A percentile compares a stretch with the other conserved stretches of the same genome.
Conservation (phyloP, 345 rosid species). For the Cardiospermum halicacabum region DNA sequence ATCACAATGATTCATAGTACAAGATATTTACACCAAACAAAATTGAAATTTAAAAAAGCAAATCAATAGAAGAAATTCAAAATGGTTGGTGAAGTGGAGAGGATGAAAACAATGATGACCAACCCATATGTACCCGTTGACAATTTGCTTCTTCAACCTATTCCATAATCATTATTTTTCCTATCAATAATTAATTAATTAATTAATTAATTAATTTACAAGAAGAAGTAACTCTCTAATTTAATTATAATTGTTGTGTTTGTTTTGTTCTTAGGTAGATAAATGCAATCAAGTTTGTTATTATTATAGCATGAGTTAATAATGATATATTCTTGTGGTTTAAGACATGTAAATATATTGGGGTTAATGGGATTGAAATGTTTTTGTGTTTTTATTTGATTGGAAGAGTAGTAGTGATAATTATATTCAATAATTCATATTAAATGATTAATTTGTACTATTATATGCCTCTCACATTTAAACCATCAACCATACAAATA, state of each 20-base stretch:
- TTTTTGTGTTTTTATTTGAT: too few relatives aligned
- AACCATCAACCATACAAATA: too few relatives aligned
- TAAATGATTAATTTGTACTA: too few relatives aligned
- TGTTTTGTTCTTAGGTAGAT: neutral
- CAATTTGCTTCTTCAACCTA: slow-evolving; percentile 9
- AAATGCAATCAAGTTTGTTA: neutral
- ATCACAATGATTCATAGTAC: neutral
- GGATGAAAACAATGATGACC: slow-evolving; percentile 28
- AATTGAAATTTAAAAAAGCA: neutral
- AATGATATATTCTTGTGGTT: neutral
- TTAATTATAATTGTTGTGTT: neutral
- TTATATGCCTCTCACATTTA: too few relatives aligned
- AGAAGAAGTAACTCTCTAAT: neutral
- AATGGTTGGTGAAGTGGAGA: slow-evolving; percentile 28
- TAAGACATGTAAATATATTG: neutral
- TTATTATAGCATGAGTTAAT: neutral
- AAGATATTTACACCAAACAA: too few relatives aligned
- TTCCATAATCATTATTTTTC: neutral
- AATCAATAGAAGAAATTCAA: neutral
- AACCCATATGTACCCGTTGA: slow-evolving; percentile 15
- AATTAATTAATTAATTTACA: too few relatives aligned
- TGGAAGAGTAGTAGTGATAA: too few relatives aligned
- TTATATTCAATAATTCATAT: too few relatives aligned
- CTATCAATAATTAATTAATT: too few relatives aligned
- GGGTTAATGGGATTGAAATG: neutral